Percentiles rank a stretch among this genome's conserved stretches.
Conservation (phyloP, 345 rosid species). For the Raphanus raphanistrum region DNA sequence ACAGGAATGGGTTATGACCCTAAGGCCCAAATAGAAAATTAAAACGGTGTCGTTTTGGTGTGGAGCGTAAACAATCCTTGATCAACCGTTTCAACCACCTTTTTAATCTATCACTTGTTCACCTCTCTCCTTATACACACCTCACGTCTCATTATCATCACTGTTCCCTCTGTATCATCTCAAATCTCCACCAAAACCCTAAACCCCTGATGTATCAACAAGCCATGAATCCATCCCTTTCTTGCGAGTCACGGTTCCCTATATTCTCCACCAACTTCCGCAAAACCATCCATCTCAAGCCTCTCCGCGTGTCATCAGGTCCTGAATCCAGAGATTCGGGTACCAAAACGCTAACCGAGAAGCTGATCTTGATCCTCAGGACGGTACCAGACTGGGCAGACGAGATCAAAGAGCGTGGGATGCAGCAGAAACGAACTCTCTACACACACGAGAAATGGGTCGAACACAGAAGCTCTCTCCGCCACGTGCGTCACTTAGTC, state of each 20-base stretch:
- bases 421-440: conserved; percentile 65
- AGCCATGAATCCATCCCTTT: conserved; percentile 41
- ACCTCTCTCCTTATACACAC: conserved; percentile 3
- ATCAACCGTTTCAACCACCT: conserved; percentile 29
- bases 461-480: conserved; percentile 75
- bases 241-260: conserved; percentile 32
- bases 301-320: conserved; percentile 31
- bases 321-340: not conserved
- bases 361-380: conserved; percentile 42
- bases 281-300: conserved; percentile 28
- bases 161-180: conserved; percentile 5
- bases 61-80: not conserved
- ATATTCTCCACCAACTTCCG: conserved; percentile 35
- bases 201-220: conserved; percentile 56
- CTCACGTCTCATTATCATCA: conserved; percentile 16
- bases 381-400: conserved; percentile 90
- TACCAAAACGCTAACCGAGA: conserved; percentile 6
- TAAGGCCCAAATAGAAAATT: not conserved
- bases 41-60: not conserved
- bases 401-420: conserved; percentile 73
- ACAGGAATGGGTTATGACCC: not conserved
- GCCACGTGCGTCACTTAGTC: conserved; percentile 74
- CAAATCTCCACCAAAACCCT: conserved; percentile 23
- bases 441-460: conserved; percentile 83
- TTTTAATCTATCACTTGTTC: conserved; percentile 8